Evolutionary conservation across 805 yeast species (phyloP).

Genomic region (Isabelozyma rhagii): DNA sequence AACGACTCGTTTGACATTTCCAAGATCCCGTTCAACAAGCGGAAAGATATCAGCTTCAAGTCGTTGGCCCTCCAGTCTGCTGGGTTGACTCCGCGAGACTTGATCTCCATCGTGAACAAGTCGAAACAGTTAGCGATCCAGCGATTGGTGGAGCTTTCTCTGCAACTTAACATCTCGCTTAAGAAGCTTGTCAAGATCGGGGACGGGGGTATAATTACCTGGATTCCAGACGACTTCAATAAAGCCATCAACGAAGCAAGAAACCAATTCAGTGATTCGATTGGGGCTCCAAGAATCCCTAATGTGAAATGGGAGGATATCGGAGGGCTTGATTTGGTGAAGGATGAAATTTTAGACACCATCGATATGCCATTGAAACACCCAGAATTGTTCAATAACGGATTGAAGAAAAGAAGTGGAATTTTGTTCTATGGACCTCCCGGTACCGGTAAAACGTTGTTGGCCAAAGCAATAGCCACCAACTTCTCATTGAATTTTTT

Average conservation of each 20-base stretch:
- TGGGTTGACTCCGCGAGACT: conserved; percentile 84
- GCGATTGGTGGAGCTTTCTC: conserved; percentile 38
- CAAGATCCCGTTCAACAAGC: conserved; percentile 16
- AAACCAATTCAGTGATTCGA: conserved; percentile 84
- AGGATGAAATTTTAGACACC: conserved; percentile 90
- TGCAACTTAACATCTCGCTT: conserved; percentile 11
- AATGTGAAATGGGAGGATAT: conserved; percentile 96
- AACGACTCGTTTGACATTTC: conserved; percentile 11
- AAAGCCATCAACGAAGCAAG: conserved; percentile 77
- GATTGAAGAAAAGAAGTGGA: conserved; percentile 92
- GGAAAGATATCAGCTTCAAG: conserved; percentile 49
- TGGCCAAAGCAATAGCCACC: conserved; percentile 97
- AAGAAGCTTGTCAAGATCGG: conserved; percentile 39
- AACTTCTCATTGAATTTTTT: conserved; percentile 91
- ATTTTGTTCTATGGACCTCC: conserved; percentile 97
- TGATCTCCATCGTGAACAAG: conserved; percentile 63
- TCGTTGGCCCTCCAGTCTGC: conserved; percentile 83
- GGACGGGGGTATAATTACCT: conserved; percentile 52
- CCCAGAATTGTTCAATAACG: conserved; percentile 84
- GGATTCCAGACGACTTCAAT: conserved; percentile 62
- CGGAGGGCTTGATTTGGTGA: conserved; percentile 89
- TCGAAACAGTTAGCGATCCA: conserved; percentile 59
- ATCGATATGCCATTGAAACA: conserved; percentile 93
- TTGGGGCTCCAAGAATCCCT: conserved; percentile 96
- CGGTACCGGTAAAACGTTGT: conserved; percentile 93